Evolutionary conservation across 1,284 basidiomycete genomes (phyloP).

Genomic region (Takashimella tepidaria): DNA sequence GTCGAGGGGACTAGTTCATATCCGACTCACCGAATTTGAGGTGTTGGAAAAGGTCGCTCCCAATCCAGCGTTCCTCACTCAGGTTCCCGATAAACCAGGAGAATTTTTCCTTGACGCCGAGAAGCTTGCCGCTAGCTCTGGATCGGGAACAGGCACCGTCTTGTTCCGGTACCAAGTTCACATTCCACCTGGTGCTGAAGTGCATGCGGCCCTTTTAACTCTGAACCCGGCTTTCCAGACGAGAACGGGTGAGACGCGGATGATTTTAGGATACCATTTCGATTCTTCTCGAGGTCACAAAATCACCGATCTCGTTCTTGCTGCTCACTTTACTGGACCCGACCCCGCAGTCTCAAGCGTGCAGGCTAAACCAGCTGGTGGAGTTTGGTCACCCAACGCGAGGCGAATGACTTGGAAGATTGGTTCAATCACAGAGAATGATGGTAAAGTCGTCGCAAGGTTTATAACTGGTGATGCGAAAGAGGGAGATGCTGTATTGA

Average conservation of each 20-base stretch:
- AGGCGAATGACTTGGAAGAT: constrained; percentile 48
- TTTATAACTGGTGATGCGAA: constrained; percentile 42
- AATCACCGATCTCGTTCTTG: constrained; percentile 41
- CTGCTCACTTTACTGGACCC: constrained; percentile 41
- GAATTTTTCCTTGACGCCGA: constrained; percentile 51
- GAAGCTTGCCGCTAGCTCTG: constrained; percentile 32
- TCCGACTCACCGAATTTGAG: constrained; percentile 51
- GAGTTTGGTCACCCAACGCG: constrained; percentile 39
- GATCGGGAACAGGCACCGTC: constrained; percentile 28
- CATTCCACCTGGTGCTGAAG: constrained; percentile 39
- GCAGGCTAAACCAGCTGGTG: constrained; percentile 52
- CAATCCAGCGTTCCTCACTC: constrained; percentile 50
- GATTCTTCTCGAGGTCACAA: constrained; percentile 20
- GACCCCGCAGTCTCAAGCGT: constrained; percentile 46
- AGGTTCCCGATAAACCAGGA: constrained; percentile 46
- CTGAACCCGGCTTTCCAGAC: constrained; percentile 53
- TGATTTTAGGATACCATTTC: constrained; percentile 50
- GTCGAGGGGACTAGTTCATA: constrained; percentile 35
- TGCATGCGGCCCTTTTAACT: constrained; percentile 45
- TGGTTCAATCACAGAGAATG: constrained; percentile 19
- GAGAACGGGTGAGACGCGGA: constrained; percentile 51
- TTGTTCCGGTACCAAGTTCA: constrained; percentile 54
- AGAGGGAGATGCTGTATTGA: constrained; percentile 17
- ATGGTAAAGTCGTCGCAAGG: constrained; percentile 51
- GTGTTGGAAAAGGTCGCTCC: constrained; percentile 52